Base-by-base conservation (phyloP, 2,329 filamentous ascomycete genomes). In the Alternaria sp. region DNA sequence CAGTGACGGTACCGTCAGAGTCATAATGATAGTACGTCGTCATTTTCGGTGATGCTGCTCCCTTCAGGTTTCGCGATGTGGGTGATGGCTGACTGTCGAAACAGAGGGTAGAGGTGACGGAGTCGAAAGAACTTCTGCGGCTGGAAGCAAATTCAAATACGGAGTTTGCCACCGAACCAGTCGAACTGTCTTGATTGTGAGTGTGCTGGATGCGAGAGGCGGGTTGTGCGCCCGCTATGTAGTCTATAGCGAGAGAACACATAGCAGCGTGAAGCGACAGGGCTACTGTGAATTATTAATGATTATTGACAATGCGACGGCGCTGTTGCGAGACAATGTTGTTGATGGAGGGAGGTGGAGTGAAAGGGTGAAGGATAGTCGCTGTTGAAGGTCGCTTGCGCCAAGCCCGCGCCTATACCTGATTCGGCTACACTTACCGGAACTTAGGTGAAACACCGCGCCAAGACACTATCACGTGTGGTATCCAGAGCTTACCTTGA, bases 381-480 rank as follows among this genome's bases (percentile, higher is more conserved):
- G 30, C 4, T 57, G 12, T 5, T 49, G 45, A 30, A 32, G 32
- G 25, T 17, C 17, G 23, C 36, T 43, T 23, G 30, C 59, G 61
- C 46, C 28, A 60, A 52, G 55, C 61, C 61, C 57, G 56, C 36
- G 30, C 30, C 52, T 36, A 60, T 54, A 19, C 56, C 54, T 25
- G 28, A 58, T 54, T 25, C 13, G 47, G 59, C 28, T 43, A 19
- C 17, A 47, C 26, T 17, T 47, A 43, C 47, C 26, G 28, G 45
- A 21, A 30, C 51, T 21, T 21, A 59, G 43, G 65, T 64, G 62
- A 62, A 52, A 58, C 56, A 36, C 28, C 15, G 17, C 32, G 55
- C 58, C 62, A 65, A 65, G 61, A 62, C 13, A 25, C n/a, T 12
- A 23, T 61, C 61, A 64, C 62, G 59, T 65, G 59, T 21, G 17